These are phyloP conservation scores for Patellifolia procumbens DNA, from an alignment of 179 eudicot genomes.

Conservation along the genomic window DNA sequence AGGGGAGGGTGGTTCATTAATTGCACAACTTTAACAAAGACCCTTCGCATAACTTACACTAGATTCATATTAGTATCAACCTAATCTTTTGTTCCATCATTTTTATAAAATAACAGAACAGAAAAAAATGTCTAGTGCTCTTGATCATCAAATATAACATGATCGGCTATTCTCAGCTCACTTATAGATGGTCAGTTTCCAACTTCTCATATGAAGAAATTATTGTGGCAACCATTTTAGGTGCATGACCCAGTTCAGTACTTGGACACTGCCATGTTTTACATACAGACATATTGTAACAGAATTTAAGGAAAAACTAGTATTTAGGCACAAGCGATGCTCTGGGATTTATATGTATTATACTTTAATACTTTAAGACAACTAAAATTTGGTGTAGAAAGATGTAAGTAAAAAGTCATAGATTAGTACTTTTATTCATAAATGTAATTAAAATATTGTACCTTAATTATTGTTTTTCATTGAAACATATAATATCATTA, in stretches of 20 bases:
- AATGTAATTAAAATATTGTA: no score
- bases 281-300: background rate
- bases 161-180: background rate
- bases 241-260: background rate
- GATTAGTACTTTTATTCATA: no score
- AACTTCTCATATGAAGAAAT: background rate
- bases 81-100: background rate
- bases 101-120: background rate
- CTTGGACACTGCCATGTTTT: background rate
- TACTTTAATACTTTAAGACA: no score
- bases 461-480: no score
- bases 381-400: no score
- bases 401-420: no score
- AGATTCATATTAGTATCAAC: background rate
- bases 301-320: no score
- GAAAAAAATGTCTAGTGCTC: background rate
- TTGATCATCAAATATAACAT: background rate
- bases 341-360: no score
- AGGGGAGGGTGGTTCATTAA: background rate
- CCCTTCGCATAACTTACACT: background rate
- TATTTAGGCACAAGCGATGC: no score
- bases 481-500: no score
- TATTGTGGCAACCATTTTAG: background rate
- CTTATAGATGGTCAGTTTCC: background rate
- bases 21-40: background rate